These are phyloP conservation scores for Avena atlantica DNA, from an alignment of 176 grass and related monocot species.

Conservation along the genomic window DNA sequence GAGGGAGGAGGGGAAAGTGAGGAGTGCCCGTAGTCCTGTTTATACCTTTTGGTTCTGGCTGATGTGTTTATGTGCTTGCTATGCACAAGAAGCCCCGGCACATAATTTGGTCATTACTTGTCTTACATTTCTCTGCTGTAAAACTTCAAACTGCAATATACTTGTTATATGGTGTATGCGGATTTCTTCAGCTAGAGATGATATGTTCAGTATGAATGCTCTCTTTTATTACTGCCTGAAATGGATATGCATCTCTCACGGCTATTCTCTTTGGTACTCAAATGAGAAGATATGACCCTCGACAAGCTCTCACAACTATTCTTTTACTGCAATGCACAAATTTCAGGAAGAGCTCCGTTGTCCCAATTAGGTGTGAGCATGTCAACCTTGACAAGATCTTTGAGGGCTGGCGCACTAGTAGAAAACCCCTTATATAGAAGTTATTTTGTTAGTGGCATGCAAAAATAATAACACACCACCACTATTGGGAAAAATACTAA, in stretches of 20 bases:
- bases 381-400: too few species aligned
- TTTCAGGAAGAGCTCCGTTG: too few species aligned
- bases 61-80: conserved; percentile 18
- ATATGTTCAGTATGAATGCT: background rate
- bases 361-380: too few species aligned
- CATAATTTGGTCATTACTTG: background rate
- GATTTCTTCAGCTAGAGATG: conserved; percentile 19
- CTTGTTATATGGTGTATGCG: conserved; percentile 6
- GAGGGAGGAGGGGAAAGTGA: too few species aligned
- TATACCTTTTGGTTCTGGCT: conserved; percentile 30
- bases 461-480: too few species aligned
- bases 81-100: conserved; percentile 12
- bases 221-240: background rate
- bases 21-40: background rate
- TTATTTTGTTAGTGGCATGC: too few species aligned
- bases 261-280: background rate
- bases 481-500: too few species aligned
- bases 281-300: background rate
- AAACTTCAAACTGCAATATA: conserved; percentile 48
- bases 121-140: conserved; percentile 28
- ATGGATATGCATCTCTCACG: background rate
- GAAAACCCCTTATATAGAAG: too few species aligned
- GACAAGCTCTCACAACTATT: too few species aligned
- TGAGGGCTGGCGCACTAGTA: too few species aligned
- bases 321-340: too few species aligned